These are phyloP conservation scores for Stentor coeruleus DNA, from an alignment of 73 alveolate genomes.

Conservation along the genomic window DNA sequence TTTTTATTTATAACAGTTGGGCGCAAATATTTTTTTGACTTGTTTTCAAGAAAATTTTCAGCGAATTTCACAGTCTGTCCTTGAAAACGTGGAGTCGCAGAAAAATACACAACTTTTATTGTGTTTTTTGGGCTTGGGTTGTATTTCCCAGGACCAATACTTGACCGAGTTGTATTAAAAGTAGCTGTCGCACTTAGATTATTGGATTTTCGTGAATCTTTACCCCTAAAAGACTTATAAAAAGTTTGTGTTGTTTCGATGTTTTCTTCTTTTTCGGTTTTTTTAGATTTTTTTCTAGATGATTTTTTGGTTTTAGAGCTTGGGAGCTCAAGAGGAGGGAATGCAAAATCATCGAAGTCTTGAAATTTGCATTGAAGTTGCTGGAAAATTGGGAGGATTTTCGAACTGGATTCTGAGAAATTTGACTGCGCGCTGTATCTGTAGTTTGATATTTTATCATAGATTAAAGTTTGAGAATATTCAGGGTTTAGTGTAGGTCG, in stretches of 20 bases:
- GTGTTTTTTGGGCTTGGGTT: background rate
- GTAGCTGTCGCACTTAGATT: background rate
- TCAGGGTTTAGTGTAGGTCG: too few species aligned
- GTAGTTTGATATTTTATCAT: too few species aligned
- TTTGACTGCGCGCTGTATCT: too few species aligned
- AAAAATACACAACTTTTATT: background rate
- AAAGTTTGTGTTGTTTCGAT: background rate
- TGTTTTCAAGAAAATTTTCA: too few species aligned
- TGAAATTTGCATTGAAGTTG: background rate
- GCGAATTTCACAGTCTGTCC: background rate
- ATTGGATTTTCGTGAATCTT: background rate
- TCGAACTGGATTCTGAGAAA: too few species aligned
- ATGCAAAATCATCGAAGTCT: background rate
- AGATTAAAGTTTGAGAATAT: too few species aligned
- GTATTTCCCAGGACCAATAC: background rate
- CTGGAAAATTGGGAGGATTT: too few species aligned
- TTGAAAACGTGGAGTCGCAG: background rate
- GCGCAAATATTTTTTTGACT: background rate
- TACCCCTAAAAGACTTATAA: background rate
- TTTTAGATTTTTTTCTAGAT: too few species aligned
- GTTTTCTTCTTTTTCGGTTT: background rate
- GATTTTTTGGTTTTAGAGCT: background rate
- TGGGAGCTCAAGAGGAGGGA: background rate
- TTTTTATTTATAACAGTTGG: too few species aligned
- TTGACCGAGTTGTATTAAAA: background rate